Evolutionary conservation across 208 protist genomes (phyloP).

Genomic region (Phytomonas francai): DNA sequence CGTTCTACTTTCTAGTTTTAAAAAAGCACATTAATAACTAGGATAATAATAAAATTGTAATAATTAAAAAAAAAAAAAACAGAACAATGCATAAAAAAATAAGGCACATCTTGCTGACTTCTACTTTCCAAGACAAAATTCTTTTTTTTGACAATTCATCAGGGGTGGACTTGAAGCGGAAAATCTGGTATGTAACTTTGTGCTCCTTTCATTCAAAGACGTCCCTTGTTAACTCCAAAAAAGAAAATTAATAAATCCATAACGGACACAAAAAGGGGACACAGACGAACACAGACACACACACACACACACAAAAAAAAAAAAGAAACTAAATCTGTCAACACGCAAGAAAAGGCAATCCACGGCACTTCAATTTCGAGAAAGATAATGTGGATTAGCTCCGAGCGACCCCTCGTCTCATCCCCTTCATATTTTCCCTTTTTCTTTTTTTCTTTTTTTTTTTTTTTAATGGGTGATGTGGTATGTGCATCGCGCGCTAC

Average conservation of each 20-base stretch:
- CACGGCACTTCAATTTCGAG: background rate
- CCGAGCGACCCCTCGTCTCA: background rate
- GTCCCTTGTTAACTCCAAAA: background rate
- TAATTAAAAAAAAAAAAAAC: constrained; percentile 3
- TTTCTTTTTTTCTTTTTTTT: background rate
- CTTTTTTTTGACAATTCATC: background rate
- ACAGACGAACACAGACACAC: background rate
- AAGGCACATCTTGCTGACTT: background rate
- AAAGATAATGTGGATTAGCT: background rate
- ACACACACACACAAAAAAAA: constrained; percentile 5
- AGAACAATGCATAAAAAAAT: constrained; percentile 1
- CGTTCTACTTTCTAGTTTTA: background rate
- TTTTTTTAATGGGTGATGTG: background rate
- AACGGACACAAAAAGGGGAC: background rate
- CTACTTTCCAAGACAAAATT: background rate
- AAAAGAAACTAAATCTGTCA: background rate
- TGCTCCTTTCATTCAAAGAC: background rate
- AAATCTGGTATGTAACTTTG: background rate
- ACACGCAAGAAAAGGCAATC: background rate
- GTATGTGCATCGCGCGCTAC: background rate
- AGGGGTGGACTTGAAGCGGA: background rate
- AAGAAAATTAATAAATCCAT: background rate
- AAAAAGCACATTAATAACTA: background rate
- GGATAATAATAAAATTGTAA: background rate
- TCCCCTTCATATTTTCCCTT: background rate